Conservation (phyloP, 805 yeast genomes). For the Teunomyces funiuensis region DNA sequence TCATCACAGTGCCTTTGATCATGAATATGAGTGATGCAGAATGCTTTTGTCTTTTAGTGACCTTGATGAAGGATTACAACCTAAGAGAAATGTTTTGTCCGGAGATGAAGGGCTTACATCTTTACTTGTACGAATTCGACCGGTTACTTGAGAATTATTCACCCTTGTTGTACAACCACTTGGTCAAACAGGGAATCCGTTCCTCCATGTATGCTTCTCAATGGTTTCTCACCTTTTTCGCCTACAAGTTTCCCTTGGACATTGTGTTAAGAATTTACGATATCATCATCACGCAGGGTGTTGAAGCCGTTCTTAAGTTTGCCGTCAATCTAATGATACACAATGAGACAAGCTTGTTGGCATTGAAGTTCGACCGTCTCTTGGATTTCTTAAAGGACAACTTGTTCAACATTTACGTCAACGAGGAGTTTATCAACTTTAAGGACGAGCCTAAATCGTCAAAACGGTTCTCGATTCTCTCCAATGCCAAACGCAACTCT, state of each 20-base stretch:
- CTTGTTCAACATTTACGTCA: slow-evolving; percentile 69
- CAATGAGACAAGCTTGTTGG: slow-evolving; percentile 58
- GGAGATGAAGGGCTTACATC: slow-evolving; percentile 91
- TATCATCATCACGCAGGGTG: slow-evolving; percentile 85
- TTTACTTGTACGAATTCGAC: slow-evolving; percentile 86
- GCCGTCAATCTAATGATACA: slow-evolving; percentile 76
- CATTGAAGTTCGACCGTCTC: slow-evolving; percentile 72
- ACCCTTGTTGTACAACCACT: slow-evolving; percentile 73
- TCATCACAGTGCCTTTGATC: slow-evolving; percentile 80
- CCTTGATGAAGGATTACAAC: slow-evolving; percentile 82
- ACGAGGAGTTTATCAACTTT: slow-evolving; percentile 32
- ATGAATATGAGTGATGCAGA: slow-evolving; percentile 82
- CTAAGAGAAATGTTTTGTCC: slow-evolving; percentile 76
- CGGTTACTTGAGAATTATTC: slow-evolving; percentile 73
- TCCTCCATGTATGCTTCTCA: slow-evolving; percentile 97
- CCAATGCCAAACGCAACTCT: slow-evolving; percentile 22
- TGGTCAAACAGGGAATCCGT: slow-evolving; percentile 80
- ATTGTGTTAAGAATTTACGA: slow-evolving; percentile 88
- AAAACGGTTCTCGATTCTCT: slow-evolving; percentile 23
- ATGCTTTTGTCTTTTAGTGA: slow-evolving; percentile 77
- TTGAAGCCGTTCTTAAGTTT: slow-evolving; percentile 81
- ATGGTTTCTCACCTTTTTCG: slow-evolving; percentile 95
- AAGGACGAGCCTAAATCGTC: slow-evolving; percentile 15
- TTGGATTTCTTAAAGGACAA: slow-evolving; percentile 76
- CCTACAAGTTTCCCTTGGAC: slow-evolving; percentile 89